Evolutionary conservation across 2,329 filamentous ascomycete species (phyloP).

Genomic region (Colletotrichum lindemuthianum): DNA sequence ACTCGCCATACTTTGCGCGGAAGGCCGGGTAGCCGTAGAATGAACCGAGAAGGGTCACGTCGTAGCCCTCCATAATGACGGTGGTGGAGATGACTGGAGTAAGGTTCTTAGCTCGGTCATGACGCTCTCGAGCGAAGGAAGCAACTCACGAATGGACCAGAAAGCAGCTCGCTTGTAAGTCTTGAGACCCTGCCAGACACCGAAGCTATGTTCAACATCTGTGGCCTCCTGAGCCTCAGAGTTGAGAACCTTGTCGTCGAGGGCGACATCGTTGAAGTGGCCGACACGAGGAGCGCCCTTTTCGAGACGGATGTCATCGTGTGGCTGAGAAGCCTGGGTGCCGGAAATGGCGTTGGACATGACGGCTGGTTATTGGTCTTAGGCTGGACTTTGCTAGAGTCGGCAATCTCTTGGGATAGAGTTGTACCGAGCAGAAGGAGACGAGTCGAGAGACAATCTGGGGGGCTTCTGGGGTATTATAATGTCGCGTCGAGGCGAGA

Average conservation of each 20-base stretch:
- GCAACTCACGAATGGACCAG: conserved; percentile 50
- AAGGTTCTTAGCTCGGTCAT: background rate
- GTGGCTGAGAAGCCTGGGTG: conserved; percentile 16
- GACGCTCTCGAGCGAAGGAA: background rate
- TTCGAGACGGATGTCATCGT: conserved; percentile 43
- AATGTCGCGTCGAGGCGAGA: conserved; percentile 19
- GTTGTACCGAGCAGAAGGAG: conserved; percentile 20
- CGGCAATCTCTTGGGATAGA: conserved; percentile 25
- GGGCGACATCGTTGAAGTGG: conserved; percentile 45
- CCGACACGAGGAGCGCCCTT: conserved; percentile 43
- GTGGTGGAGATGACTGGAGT: conserved; percentile 53
- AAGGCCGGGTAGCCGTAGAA: conserved; percentile 57
- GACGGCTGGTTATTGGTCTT: conserved; percentile 3
- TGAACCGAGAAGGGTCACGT: conserved; percentile 56
- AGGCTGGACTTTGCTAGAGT: conserved; percentile 8
- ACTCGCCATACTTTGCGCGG: conserved; percentile 52
- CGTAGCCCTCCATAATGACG: conserved; percentile 63
- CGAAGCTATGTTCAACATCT: conserved; percentile 49
- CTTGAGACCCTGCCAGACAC: conserved; percentile 47
- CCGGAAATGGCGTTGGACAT: conserved; percentile 28
- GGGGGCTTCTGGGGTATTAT: conserved; percentile 25
- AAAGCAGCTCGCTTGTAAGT: conserved; percentile 53
- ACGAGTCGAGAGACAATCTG: background rate
- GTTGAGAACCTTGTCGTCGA: conserved; percentile 50
- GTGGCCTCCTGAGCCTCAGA: conserved; percentile 49